These are phyloP conservation scores for Psilocybe subaeruginosa DNA, from an alignment of 768 basidiomycete genomes.

Conservation along the genomic window DNA sequence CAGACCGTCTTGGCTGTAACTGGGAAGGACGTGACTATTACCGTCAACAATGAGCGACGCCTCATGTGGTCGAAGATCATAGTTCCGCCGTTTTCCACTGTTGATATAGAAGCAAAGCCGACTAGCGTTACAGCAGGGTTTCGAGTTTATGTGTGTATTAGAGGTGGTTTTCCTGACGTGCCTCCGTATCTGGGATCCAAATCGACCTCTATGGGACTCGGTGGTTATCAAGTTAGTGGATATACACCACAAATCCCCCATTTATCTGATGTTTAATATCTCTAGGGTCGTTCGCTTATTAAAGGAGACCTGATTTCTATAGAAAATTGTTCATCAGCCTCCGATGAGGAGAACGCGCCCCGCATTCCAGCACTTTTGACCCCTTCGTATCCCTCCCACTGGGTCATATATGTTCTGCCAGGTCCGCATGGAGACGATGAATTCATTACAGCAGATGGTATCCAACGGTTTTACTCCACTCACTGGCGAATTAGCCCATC, in stretches of 20 bases:
- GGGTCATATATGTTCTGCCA: constrained; percentile 56
- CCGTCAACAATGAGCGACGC: constrained; percentile 38
- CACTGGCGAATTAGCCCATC: constrained; percentile 56
- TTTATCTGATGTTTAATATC: not conserved
- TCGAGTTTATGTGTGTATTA: constrained; percentile 56
- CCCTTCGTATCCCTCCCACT: constrained; percentile 51
- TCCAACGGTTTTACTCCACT: constrained; percentile 51
- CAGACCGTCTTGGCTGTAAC: constrained; percentile 56
- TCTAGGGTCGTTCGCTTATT: constrained; percentile 52
- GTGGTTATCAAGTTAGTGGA: constrained; percentile 55
- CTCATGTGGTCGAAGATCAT: constrained; percentile 53
- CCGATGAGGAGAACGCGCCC: constrained; percentile 14
- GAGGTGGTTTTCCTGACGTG: constrained; percentile 62
- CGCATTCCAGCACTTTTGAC: constrained; percentile 30
- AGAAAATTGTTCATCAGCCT: constrained; percentile 25
- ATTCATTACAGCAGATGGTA: constrained; percentile 53
- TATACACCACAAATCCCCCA: not conserved
- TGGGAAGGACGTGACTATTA: constrained; percentile 48
- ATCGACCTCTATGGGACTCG: constrained; percentile 64
- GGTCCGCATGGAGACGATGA: constrained; percentile 67
- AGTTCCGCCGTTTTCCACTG: constrained; percentile 45
- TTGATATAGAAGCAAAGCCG: constrained; percentile 40
- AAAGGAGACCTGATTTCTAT: constrained; percentile 55
- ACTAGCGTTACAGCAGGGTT: constrained; percentile 40
- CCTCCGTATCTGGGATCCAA: constrained; percentile 64